Percentiles rank a stretch among this genome's conserved stretches.
Evolutionary conservation across 352 stramenopile species (phyloP).

Genomic region (Halophytophthora polymorphica): DNA sequence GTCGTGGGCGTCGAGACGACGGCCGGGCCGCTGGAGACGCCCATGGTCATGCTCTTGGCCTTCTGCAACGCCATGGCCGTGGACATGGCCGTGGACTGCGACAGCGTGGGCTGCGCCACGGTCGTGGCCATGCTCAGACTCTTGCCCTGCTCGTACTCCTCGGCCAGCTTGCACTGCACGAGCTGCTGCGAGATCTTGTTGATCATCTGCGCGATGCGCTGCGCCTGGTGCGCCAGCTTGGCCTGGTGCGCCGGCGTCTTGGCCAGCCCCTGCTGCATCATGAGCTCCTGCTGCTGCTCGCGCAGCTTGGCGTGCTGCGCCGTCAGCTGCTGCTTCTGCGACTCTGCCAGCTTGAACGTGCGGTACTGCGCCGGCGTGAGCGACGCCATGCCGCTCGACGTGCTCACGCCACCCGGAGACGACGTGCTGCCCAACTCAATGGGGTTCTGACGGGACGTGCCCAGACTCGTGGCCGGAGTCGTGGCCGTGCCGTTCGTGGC

Average conservation of each 20-base stretch:
- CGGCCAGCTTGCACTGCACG: conserved; percentile 76
- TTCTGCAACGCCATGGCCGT: conserved; percentile 36
- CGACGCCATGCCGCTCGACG: conserved; percentile 25
- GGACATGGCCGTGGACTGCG: conserved; percentile 20
- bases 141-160: conserved; percentile 77
- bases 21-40: conserved; percentile 11
- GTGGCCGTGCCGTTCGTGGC: conserved; percentile 3
- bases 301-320: conserved; percentile 68
- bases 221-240: conserved; percentile 71
- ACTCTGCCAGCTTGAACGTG: conserved; percentile 67
- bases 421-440: conserved; percentile 42
- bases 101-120: conserved; percentile 17
- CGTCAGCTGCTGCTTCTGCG: conserved; percentile 65
- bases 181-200: conserved; percentile 86
- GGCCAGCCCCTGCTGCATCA: conserved; percentile 65
- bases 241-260: conserved; percentile 70
- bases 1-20: conserved; percentile 10
- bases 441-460: conserved; percentile 38
- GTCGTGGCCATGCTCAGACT: conserved; percentile 31
- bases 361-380: conserved; percentile 70
- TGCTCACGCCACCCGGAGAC: conserved; percentile 17
- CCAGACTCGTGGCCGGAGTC: conserved; percentile 19
- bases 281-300: conserved; percentile 77
- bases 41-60: conserved; percentile 30
- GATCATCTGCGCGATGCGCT: conserved; percentile 78